Conservation (phyloP, 1,284 basidiomycete genomes). For the Tranzscheliella williamsii region DNA sequence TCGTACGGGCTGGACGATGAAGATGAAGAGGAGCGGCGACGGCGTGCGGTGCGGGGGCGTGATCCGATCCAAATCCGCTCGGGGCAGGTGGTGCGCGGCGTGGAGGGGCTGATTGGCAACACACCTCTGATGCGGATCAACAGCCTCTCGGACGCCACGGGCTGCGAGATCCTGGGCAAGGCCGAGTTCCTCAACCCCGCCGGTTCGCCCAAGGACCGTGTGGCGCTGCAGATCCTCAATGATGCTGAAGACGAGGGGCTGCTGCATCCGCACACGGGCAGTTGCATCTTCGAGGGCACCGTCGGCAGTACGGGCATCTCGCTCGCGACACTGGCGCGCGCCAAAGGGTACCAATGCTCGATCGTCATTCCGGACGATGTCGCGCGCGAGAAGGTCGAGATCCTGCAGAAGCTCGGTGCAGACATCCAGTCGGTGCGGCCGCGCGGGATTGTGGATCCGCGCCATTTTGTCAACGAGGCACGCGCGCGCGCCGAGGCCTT, state of each 20-base stretch:
- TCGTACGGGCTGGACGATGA: conserved; percentile 24
- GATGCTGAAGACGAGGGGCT: conserved; percentile 85
- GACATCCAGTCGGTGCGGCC: conserved; percentile 71
- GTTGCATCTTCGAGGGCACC: conserved; percentile 95
- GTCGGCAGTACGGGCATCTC: conserved; percentile 97
- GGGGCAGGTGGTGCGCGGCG: conserved; percentile 45
- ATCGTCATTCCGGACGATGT: conserved; percentile 64
- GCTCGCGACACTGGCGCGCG: conserved; percentile 78
- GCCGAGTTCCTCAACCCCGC: conserved; percentile 96
- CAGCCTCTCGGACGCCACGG: conserved; percentile 83
- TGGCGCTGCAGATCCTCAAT: conserved; percentile 76
- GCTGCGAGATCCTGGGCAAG: conserved; percentile 95
- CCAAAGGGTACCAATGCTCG: conserved; percentile 66
- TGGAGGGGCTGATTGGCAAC: conserved; percentile 67
- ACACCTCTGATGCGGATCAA: conserved; percentile 91
- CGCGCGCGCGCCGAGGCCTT: conserved; percentile 47
- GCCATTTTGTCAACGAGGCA: conserved; percentile 60
- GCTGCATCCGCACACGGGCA: conserved; percentile 82
- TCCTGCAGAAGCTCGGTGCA: conserved; percentile 82
- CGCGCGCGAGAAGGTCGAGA: conserved; percentile 84
- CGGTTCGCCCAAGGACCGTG: conserved; percentile 95
- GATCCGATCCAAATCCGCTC: conserved; percentile 35
- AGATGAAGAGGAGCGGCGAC: conserved; percentile 30
- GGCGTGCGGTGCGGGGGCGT: conserved; percentile 15
- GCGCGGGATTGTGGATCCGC: conserved; percentile 57